Evolutionary conservation across 768 basidiomycete genomes (phyloP).

Genomic region (Rubroboletus satanas): DNA sequence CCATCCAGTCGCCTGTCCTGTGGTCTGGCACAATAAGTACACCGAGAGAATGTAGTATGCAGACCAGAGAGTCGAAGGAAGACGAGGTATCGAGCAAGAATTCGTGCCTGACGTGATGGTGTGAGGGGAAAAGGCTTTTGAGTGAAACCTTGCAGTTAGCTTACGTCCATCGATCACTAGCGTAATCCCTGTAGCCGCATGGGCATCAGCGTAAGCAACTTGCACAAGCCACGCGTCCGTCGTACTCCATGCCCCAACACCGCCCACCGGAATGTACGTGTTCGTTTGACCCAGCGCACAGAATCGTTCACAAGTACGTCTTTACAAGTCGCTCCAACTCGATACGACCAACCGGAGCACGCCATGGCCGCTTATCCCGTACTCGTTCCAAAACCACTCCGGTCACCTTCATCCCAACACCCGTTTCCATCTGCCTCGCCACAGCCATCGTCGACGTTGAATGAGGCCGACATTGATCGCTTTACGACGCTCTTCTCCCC

Average conservation of each 20-base stretch:
- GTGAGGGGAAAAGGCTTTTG: no score
- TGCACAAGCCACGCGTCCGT: not conserved
- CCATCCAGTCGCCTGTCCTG: no score
- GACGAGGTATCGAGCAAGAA: no score
- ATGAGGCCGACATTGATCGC: constrained; percentile 35
- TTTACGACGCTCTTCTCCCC: constrained; percentile 45
- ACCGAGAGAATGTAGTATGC: no score
- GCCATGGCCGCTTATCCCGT: not conserved
- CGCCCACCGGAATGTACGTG: not conserved
- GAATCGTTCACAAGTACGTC: not conserved
- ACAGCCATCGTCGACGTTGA: not conserved
- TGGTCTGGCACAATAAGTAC: no score
- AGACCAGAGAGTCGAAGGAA: no score
- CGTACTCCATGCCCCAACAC: not conserved
- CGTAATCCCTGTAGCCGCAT: not conserved
- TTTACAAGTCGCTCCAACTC: constrained; percentile 8
- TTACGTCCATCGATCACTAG: no score
- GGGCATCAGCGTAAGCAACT: not conserved
- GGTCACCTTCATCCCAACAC: not conserved
- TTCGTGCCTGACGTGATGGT: no score
- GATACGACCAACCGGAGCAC: not conserved
- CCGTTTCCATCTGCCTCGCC: not conserved
- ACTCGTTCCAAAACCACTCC: not conserved
- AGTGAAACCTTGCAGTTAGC: no score
- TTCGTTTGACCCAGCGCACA: not conserved